Conservation (phyloP, 2,329 filamentous ascomycete genomes). For the Xylaria sp. region DNA sequence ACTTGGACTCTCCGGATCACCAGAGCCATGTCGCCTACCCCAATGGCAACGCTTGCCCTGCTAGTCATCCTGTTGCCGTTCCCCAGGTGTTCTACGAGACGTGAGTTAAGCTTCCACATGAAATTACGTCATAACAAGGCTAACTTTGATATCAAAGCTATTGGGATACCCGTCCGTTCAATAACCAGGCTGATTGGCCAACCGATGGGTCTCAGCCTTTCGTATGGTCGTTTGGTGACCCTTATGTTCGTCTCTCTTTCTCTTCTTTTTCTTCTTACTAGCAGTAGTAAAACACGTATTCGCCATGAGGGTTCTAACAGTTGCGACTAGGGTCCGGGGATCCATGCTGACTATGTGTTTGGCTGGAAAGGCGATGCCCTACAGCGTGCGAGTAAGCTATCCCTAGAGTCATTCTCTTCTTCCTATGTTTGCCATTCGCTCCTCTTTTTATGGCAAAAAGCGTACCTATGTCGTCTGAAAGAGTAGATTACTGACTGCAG, state of each 20-base stretch:
- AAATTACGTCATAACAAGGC: background rate
- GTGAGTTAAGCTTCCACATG: conserved; percentile 20
- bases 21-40: conserved; percentile 50
- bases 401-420: background rate
- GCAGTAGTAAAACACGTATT: too few relatives aligned
- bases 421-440: background rate
- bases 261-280: too few relatives aligned
- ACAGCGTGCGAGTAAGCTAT: conserved; percentile 48
- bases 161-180: conserved; percentile 54
- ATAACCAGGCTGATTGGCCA: conserved; percentile 51
- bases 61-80: conserved; percentile 48
- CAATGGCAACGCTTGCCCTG: conserved; percentile 47
- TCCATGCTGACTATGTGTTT: conserved; percentile 56
- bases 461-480: background rate
- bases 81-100: conserved; percentile 57
- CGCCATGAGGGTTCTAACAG: too few relatives aligned
- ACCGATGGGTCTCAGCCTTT: conserved; percentile 51
- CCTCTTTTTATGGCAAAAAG: background rate
- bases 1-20: conserved; percentile 48
- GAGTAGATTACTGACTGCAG: background rate
- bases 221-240: conserved; percentile 49
- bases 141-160: conserved; percentile 40
- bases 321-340: conserved; percentile 47
- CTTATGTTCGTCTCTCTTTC: too few relatives aligned
- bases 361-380: conserved; percentile 56